phyloP scores from a whole-genome alignment of 176 grass and related monocot species.

The Carex myosuroides region DNA sequence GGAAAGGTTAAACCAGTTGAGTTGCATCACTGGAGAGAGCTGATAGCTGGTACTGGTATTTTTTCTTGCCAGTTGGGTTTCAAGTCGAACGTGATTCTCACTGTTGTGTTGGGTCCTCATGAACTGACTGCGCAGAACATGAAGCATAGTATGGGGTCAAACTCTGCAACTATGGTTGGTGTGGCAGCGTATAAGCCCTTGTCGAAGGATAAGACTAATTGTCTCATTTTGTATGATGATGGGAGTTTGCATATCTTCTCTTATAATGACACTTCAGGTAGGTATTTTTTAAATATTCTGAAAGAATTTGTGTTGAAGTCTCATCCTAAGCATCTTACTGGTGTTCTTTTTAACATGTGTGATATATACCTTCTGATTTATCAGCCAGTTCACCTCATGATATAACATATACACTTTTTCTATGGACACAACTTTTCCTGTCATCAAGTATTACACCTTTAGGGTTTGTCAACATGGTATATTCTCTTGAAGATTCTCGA shows the following conservation, averaged over 20 bases:
- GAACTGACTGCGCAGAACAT: slow-evolving; percentile 75
- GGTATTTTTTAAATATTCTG: slow-evolving; percentile 20
- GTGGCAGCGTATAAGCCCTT: slow-evolving; percentile 92
- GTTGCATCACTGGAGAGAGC: slow-evolving; percentile 84
- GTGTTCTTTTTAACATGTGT: not conserved
- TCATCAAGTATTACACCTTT: not conserved
- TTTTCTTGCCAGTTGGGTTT: slow-evolving; percentile 72
- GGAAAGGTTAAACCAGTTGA: slow-evolving; percentile 63
- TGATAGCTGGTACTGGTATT: slow-evolving; percentile 73
- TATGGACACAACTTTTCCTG: not conserved
- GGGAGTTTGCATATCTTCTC: slow-evolving; percentile 95
- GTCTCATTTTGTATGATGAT: slow-evolving; percentile 96
- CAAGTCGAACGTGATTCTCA: slow-evolving; percentile 64
- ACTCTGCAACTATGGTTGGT: slow-evolving; percentile 63
- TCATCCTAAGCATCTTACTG: not conserved
- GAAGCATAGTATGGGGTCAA: slow-evolving; percentile 51
- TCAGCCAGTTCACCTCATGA: not conserved
- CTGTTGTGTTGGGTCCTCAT: slow-evolving; percentile 53
- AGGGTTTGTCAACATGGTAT: not conserved
- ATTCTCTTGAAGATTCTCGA: not conserved
- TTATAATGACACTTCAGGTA: slow-evolving; percentile 51
- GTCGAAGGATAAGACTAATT: slow-evolving; percentile 92
- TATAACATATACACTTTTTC: not conserved
- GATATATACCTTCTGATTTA: not conserved
- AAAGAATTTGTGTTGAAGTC: not conserved